Base-by-base conservation (phyloP, 2,329 filamentous ascomycete species). In the Xylogone sp. region DNA sequence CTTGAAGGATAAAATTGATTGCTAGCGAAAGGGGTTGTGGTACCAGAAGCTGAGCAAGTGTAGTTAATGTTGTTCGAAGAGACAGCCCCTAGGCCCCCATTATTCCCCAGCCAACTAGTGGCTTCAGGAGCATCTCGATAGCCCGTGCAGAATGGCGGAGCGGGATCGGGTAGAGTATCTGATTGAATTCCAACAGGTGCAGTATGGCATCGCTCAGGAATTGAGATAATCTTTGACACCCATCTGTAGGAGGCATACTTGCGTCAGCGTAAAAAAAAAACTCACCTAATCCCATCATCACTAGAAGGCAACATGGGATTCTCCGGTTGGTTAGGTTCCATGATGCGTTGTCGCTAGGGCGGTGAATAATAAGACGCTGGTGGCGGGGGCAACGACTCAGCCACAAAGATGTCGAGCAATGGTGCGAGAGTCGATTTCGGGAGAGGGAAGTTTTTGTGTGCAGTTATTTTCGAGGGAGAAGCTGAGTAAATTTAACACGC, bases 251-350 rank as follows among this genome's bases (percentile, higher is more conserved):
- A 16, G 53, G 55, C 53, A 53, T 55, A 57, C 55, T 50, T 34
- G 46, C 53, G 45, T 55, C 52, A 55, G 53, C 43, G 43, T 49
- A 21, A 55, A 57, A 57, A 57, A 54, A 57, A 56, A 56, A 53
- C 31, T 39, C 34, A 39, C 50, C 49, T 5, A 16, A 18, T 5
- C 8, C 24, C 10, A 10, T 39, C 34, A 39, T 39, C 34, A 18
- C 13, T 39, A 39, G n/a, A 39, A 16, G n/a, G 10, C 4, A 16
- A 39, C 13, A 39, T 39, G 10, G 5, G 5, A 16, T 16, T 5
- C 34, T 39, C 34, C 4, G 34, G 10, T 10, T 27, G 24, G 42
- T 29, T 21, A 48, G 45, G 49, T 42, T 42, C 4, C 50, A 52
- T 52, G 27, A 13, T 49, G n/a, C 48, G 19, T 21, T 39, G 39